These are phyloP conservation scores for Tuber indicum DNA, from an alignment of 495 filamentous ascomycete genomes.

Conservation along the genomic window DNA sequence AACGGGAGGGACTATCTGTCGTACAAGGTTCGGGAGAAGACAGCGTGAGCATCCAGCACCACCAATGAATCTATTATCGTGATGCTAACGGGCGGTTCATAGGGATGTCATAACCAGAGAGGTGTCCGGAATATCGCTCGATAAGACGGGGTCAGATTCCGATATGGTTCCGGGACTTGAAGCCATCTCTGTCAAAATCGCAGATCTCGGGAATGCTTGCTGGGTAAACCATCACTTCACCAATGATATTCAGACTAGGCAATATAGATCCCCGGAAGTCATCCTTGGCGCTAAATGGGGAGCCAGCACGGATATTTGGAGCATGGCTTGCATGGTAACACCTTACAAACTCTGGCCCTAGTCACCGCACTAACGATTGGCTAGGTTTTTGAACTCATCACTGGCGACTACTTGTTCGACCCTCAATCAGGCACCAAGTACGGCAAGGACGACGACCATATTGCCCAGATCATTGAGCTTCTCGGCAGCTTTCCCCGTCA, in stretches of 20 bases:
- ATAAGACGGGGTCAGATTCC: conserved; percentile 56
- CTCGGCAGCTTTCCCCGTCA: conserved; percentile 89
- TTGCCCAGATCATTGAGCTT: conserved; percentile 97
- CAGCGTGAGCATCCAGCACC: conserved; percentile 60
- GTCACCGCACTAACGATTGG: background rate
- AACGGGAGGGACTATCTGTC: conserved; percentile 56
- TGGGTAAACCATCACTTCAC: conserved; percentile 99
- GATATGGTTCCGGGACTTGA: conserved; percentile 50
- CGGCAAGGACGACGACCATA: conserved; percentile 99
- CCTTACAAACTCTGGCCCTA: background rate
- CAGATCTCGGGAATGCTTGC: conserved; percentile 95
- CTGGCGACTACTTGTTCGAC: conserved; percentile 97
- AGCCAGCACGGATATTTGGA: conserved; percentile 97
- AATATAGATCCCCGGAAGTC: conserved; percentile 95
- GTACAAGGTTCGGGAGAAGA: conserved; percentile 86
- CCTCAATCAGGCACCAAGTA: conserved; percentile 98
- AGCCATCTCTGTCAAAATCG: conserved; percentile 97
- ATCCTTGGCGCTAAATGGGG: conserved; percentile 97
- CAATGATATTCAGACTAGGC: conserved; percentile 96
- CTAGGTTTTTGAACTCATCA: conserved; percentile 94
- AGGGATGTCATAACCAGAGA: conserved; percentile 88
- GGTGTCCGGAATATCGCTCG: conserved; percentile 88
- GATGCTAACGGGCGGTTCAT: conserved; percentile 8
- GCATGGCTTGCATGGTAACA: conserved; percentile 95
- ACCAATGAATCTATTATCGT: conserved; percentile 19